Evolutionary conservation across 2,329 filamentous ascomycete species (phyloP), one percentile per base, ranked within the genome.

Genomic region (Elsinoe perseae): DNA sequence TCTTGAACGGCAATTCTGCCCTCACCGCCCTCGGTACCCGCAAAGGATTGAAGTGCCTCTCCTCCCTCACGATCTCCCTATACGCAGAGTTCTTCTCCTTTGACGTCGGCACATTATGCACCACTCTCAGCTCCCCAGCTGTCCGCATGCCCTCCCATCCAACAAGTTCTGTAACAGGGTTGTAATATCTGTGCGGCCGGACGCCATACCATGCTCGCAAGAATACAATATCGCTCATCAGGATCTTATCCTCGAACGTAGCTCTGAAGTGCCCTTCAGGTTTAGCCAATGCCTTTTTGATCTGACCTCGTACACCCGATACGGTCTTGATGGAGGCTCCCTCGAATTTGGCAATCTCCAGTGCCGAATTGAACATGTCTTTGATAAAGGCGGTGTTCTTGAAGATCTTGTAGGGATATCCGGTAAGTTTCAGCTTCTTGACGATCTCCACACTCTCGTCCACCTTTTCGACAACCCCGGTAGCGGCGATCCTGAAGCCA

Each of bases 371-470:
- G 79, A 98, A 98, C 93, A 98, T 98, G 74, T 95, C 89, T 72
- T 93, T 95, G 75, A 98, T 90, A 70, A 98, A 98, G 36, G 93
- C 91, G 0, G 93, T 98, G 76, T 98, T 98, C 74, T 95, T 95
- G 82, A 95, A 97, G 72, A 97, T 95, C 75, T 97, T 97, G 80
- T 93, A 95, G 1, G 93, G 91, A 48, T 83, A 80, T 59, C 93
- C 93, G 0, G 90, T 96, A 50, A 98, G 81, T 73, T 98, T 98
- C 68, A 98, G 84, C 78, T 98, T 98, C 81, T 98, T 98, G 71
- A 98, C 93, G 62, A 98, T 97, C 70, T 98, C 93, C 2, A 89
- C 91, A 38, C 86, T 89, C 73, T 97, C 91, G 69, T 98, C 93
- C 18, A 98, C 93, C 66, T 86, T 91, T 61, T 97, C 77, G 3